These are phyloP conservation scores for Spatholobus suberectus DNA, from an alignment of 306 rosid species.

Conservation along the genomic window DNA sequence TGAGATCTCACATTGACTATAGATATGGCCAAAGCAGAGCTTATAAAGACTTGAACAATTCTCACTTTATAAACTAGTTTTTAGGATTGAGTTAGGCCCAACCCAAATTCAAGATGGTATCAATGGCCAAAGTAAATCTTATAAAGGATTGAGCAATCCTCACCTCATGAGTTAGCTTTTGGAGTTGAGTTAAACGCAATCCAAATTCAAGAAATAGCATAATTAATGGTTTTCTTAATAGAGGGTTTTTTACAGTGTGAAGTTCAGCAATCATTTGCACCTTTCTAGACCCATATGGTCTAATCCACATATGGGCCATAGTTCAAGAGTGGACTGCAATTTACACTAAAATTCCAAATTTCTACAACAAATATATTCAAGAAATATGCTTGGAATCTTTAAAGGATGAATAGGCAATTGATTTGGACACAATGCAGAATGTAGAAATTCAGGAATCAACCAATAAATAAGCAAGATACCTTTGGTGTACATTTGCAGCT, in stretches of 20 bases:
- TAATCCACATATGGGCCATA: constrained; percentile 19
- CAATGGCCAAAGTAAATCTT: no score
- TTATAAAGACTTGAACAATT: no score
- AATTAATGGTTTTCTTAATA: constrained; percentile 7
- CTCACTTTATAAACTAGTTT: no score
- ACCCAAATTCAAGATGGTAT: no score
- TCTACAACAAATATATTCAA: constrained; percentile 13
- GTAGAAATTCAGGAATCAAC: constrained; percentile 32
- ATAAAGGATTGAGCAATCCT: no score
- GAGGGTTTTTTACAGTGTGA: constrained; percentile 9
- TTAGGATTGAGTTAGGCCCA: no score
- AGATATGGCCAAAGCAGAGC: no score
- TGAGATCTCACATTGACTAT: no score
- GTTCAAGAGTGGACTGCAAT: constrained; percentile 15
- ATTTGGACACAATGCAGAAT: constrained; percentile 23
- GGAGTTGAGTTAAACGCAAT: no score
- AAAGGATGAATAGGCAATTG: constrained; percentile 29
- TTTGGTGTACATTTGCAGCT: constrained; percentile 54
- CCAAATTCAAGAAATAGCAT: not conserved
- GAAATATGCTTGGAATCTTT: constrained; percentile 21
- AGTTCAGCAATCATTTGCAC: constrained; percentile 23
- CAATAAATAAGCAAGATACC: constrained; percentile 58
- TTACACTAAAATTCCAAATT: not conserved
- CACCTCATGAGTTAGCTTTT: no score
- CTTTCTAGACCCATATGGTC: constrained; percentile 1